Evolutionary conservation across 768 basidiomycete genomes (phyloP).

Genomic region (Pleurotus tuoliensis): DNA sequence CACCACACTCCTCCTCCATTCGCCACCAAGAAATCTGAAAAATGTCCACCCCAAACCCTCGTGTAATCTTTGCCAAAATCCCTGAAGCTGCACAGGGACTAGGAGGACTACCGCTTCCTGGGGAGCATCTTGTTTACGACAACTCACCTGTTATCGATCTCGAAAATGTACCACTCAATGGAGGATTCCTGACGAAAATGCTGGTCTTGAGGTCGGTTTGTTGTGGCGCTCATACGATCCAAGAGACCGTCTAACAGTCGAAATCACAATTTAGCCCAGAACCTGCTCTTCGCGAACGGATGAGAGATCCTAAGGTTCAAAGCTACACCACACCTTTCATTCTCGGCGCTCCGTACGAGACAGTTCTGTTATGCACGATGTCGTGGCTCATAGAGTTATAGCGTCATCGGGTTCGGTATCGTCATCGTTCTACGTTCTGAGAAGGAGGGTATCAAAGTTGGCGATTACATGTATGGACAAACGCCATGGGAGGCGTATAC

Average conservation of each 20-base stretch:
- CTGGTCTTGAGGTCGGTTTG: constrained; percentile 14
- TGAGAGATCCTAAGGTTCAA: constrained; percentile 20
- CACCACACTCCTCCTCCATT: too few relatives aligned
- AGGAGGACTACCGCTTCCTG: background rate
- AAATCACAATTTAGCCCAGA: constrained; percentile 13
- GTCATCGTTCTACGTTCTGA: constrained; percentile 31
- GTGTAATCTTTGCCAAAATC: constrained; percentile 1
- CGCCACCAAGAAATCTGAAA: too few relatives aligned
- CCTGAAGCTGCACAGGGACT: background rate
- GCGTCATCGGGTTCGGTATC: constrained; percentile 17
- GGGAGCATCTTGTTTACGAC: constrained; percentile 7
- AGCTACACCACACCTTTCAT: constrained; percentile 16
- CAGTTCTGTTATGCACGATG: background rate
- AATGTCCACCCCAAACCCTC: background rate
- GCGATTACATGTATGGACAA: constrained; percentile 28
- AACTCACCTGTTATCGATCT: constrained; percentile 15
- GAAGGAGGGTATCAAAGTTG: constrained; percentile 20
- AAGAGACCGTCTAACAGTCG: background rate
- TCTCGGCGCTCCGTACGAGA: constrained; percentile 17
- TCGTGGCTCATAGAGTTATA: background rate
- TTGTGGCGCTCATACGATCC: too few relatives aligned
- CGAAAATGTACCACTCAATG: constrained; percentile 16
- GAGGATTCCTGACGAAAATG: constrained; percentile 17
- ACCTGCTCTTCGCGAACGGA: constrained; percentile 21
- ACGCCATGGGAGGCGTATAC: constrained; percentile 18